Percentiles rank a stretch among this genome's conserved stretches.
Evolutionary conservation across 139 green algal genomes (phyloP).

Genomic region (Chlorella sp.): DNA sequence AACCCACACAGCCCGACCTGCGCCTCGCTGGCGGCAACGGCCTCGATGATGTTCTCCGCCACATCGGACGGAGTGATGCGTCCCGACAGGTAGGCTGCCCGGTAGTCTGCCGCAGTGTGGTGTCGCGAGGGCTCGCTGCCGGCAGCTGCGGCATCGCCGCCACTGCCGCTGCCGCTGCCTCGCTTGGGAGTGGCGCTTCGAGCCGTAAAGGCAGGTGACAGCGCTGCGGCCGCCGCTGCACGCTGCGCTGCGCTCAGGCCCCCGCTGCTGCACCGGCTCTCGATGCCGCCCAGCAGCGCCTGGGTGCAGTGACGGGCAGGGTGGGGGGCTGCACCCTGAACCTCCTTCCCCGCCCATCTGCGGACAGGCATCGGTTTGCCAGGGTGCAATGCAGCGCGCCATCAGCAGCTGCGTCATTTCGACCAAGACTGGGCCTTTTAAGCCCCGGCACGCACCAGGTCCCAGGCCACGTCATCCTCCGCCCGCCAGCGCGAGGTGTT

Average conservation of each 20-base stretch:
- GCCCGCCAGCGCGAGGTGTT: not conserved
- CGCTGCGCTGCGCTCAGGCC: not conserved
- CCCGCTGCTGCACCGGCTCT: not conserved
- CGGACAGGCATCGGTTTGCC: too few relatives aligned
- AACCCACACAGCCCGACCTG: not conserved
- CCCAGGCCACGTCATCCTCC: not conserved
- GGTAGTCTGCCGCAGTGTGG: slow-evolving; percentile 19
- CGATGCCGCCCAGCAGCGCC: too few relatives aligned
- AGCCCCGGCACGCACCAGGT: not conserved
- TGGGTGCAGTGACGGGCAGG: too few relatives aligned
- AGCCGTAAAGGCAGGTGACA: not conserved
- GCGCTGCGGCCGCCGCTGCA: not conserved
- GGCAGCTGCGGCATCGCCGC: not conserved
- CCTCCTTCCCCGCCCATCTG: too few relatives aligned
- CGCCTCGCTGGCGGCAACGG: slow-evolving; percentile 34
- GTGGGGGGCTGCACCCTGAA: too few relatives aligned
- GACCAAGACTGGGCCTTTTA: too few relatives aligned
- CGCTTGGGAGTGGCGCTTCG: not conserved
- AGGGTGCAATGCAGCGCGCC: too few relatives aligned
- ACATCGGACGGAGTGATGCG: slow-evolving; percentile 53
- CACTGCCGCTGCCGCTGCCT: not conserved
- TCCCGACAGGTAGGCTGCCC: slow-evolving; percentile 31
- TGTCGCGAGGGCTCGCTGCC: not conserved
- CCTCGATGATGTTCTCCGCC: slow-evolving; percentile 50
- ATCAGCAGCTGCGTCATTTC: too few relatives aligned